A percentile compares a stretch with the other conserved stretches of the same genome.
These are phyloP conservation scores for Silybum marianum DNA, from an alignment of 129 eudicot species.

Conservation along the genomic window DNA sequence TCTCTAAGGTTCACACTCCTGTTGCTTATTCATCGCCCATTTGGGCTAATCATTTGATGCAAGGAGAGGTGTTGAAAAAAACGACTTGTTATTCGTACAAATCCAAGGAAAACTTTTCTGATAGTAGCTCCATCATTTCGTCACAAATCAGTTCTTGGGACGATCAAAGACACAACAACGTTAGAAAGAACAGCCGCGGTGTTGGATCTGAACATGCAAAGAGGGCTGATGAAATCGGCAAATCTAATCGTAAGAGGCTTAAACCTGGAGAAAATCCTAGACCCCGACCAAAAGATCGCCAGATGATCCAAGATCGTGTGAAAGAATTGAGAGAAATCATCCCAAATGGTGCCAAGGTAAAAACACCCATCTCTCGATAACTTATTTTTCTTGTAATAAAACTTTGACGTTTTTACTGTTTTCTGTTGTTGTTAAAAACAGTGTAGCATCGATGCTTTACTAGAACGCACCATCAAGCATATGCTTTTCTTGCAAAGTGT, in stretches of 20 bases:
- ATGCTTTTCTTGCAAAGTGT: slow-evolving; percentile 96
- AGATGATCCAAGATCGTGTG: slow-evolving; percentile 98
- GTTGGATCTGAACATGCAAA: slow-evolving; percentile 53
- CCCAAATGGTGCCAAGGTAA: slow-evolving; percentile 88
- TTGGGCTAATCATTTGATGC: slow-evolving; percentile 37
- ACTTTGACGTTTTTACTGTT: background rate
- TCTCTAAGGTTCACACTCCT: slow-evolving; percentile 55
- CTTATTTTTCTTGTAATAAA: background rate
- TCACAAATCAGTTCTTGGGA: slow-evolving; percentile 72
- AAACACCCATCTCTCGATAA: background rate
- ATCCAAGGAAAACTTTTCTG: slow-evolving; percentile 49
- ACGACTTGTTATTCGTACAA: slow-evolving; percentile 40
- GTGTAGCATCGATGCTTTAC: slow-evolving; percentile 95
- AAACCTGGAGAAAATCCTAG: slow-evolving; percentile 93
- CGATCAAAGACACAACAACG: slow-evolving; percentile 36
- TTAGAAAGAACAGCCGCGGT: slow-evolving; percentile 42
- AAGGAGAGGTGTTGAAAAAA: slow-evolving; percentile 45
- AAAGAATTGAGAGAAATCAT: slow-evolving; percentile 89
- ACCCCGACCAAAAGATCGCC: slow-evolving; percentile 97
- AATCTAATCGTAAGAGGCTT: slow-evolving; percentile 76
- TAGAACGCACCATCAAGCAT: slow-evolving; percentile 95
- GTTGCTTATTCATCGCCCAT: slow-evolving; percentile 38
- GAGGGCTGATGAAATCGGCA: slow-evolving; percentile 57
- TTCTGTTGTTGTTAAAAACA: slow-evolving; percentile 30
- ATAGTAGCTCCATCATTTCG: slow-evolving; percentile 54